Conservation (phyloP, 2,329 filamentous ascomycete species). For the Aspergillus alliaceus region DNA sequence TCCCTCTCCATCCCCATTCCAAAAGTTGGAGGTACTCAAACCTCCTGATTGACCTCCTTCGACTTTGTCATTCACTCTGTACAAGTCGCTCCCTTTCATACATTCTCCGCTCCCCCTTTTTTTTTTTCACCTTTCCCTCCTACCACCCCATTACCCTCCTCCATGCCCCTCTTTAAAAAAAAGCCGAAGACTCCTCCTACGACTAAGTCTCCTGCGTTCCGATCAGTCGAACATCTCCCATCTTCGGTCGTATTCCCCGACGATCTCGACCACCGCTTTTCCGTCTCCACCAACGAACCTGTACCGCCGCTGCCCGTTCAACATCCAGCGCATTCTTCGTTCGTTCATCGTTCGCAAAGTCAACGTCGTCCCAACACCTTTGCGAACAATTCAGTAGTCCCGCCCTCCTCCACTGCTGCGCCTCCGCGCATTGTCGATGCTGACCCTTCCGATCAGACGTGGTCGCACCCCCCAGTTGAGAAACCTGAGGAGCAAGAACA, state of each 20-base stretch:
- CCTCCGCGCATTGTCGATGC: conserved; percentile 22
- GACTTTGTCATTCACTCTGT: neutral
- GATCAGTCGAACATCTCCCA: conserved; percentile 22
- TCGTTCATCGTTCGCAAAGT: conserved; percentile 25
- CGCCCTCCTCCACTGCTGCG: neutral
- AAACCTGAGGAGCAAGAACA: conserved; percentile 17
- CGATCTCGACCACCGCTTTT: conserved; percentile 11
- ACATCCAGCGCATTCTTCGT: conserved; percentile 7
- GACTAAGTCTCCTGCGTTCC: conserved; percentile 14
- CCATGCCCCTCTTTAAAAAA: conserved; percentile 27
- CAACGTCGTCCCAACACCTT: conserved; percentile 22
- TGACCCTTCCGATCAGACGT: conserved; percentile 27
- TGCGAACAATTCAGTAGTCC: conserved; percentile 3
- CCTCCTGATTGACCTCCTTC: too few relatives aligned
- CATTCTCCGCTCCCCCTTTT: neutral
- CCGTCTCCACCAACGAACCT: conserved; percentile 13
- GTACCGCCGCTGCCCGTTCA: conserved; percentile 1
- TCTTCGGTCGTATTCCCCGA: conserved; percentile 2
- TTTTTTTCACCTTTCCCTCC: neutral
- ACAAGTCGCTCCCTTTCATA: neutral
- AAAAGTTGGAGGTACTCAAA: neutral
- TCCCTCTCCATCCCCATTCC: neutral
- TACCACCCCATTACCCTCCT: conserved; percentile 1
- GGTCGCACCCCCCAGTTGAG: conserved; percentile 18
- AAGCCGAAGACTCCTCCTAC: conserved; percentile 19